phyloP scores from a whole-genome alignment of 495 filamentous ascomycete genomes.

The Articulospora tetracladia region DNA sequence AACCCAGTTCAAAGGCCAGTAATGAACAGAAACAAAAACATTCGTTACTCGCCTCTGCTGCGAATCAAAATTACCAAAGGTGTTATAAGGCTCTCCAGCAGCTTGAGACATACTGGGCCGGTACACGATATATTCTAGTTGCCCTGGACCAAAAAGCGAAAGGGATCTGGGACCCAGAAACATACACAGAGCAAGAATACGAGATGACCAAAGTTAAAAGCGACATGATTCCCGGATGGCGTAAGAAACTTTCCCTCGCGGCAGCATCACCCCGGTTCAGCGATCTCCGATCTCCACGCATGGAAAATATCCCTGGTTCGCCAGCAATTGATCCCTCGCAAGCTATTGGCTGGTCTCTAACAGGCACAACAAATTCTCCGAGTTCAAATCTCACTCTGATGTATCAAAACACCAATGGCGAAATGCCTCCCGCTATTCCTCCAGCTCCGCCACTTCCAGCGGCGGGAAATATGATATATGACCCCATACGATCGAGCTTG shows the following conservation, averaged over 20 bases:
- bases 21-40: slow-evolving; percentile 59
- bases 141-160: slow-evolving; percentile 84
- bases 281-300: slow-evolving; percentile 18
- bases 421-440: slow-evolving; percentile 19
- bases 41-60: slow-evolving; percentile 67
- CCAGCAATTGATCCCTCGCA: slow-evolving; percentile 30
- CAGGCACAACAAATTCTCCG: slow-evolving; percentile 77
- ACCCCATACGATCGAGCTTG: slow-evolving; percentile 46
- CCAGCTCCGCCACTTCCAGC: slow-evolving; percentile 19
- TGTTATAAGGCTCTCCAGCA: slow-evolving; percentile 78
- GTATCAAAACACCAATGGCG: slow-evolving; percentile 48
- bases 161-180: slow-evolving; percentile 75
- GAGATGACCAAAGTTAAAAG: slow-evolving; percentile 49
- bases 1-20: slow-evolving; percentile 22
- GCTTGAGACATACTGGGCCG: slow-evolving; percentile 76
- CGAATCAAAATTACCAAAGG: slow-evolving; percentile 73
- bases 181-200: slow-evolving; percentile 75
- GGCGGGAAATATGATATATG: slow-evolving; percentile 48
- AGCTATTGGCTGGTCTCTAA: slow-evolving; percentile 66
- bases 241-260: slow-evolving; percentile 16
- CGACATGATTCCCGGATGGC: slow-evolving; percentile 24
- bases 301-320: slow-evolving; percentile 27
- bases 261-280: slow-evolving; percentile 25
- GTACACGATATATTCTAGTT: slow-evolving; percentile 80
- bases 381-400: slow-evolving; percentile 73